Base-by-base conservation (phyloP, 2,329 filamentous ascomycete genomes). In the Elsinoe australis region DNA sequence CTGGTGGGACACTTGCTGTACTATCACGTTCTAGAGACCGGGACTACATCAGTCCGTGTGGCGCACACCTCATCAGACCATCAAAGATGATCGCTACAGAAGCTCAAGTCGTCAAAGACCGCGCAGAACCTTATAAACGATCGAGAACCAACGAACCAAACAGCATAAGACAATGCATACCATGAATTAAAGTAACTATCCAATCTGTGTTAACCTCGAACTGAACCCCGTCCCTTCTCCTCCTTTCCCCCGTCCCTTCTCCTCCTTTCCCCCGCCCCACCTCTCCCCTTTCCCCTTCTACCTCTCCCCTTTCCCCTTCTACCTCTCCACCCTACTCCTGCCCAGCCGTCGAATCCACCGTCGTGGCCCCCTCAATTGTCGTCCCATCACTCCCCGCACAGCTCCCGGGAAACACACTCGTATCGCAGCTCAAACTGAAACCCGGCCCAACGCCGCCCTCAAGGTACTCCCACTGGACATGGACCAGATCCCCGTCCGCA, bases 241-340 rank as follows among this genome's bases (percentile, higher is more conserved):
- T 28, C 10, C 38, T 18, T 31, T 18, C 15, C 22, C 22, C 7
- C 24, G 21, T 31, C 5, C n/a, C n/a, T 2, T 9, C 15, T 3
- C 38, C 9, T 12, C 10, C 9, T 42, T 2, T 10, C 19, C 21
- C 12, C 10, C 7, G 2, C 36, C 3, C n/a, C 4, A 9, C n/a
- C 17, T n/a, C 7, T 19, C 86, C 89, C 1, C 95, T n/a, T n/a
- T n/a, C n/a, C 87, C 92, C 53, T 95, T 96, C 72, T 92, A 92
- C 0, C 82, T 82, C 2, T 90, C 95, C 62, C 81, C 95, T 68
- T 94, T 95, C 70, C 79, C 78, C 49, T 86, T 92, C 0, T 89
- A 96, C 65, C 89, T 96, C 63, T 77, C 79, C 31, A 80, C 14
- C 6, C 21, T 41, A 29, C 24, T 32, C 26, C 14, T 14, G 14